A percentile compares a stretch with the other conserved stretches of the same genome.
Evolutionary conservation across 345 rosid species (phyloP).

Genomic region (Cardiospermum halicacabum): DNA sequence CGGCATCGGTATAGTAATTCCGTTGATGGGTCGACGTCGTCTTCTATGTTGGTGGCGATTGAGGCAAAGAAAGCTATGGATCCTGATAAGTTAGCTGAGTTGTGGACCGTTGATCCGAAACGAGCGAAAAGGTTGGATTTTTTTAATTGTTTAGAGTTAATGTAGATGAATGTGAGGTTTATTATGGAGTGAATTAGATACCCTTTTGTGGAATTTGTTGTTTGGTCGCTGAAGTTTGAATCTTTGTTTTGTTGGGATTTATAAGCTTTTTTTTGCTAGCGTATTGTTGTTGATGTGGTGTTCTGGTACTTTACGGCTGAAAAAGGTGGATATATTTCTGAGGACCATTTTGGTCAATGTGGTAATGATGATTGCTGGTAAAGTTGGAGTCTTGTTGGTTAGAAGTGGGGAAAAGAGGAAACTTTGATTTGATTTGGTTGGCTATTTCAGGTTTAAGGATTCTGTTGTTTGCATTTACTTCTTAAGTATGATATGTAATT

Average conservation of each 20-base stretch:
- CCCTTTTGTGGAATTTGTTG: slow-evolving; percentile 1
- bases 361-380: neutral
- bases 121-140: slow-evolving; percentile 73
- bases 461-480: slow-evolving; percentile 5
- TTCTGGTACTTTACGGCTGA: neutral
- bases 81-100: slow-evolving; percentile 83
- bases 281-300: neutral
- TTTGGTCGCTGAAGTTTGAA: slow-evolving; percentile 1
- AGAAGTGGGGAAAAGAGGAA: neutral
- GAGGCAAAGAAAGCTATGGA: slow-evolving; percentile 97
- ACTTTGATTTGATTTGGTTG: slow-evolving; percentile 3
- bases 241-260: neutral
- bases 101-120: slow-evolving; percentile 81
- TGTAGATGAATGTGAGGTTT: neutral
- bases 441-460: neutral
- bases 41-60: slow-evolving; percentile 49
- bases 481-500: neutral
- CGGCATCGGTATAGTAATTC: slow-evolving; percentile 86
- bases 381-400: neutral
- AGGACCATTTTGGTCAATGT: neutral
- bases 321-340: neutral
- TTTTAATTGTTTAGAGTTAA: neutral
- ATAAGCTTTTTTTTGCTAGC: neutral
- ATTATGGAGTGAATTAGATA: neutral
- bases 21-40: slow-evolving; percentile 46